A percentile compares a stretch with the other conserved stretches of the same genome.
Evolutionary conservation across 2,329 filamentous ascomycete genomes (phyloP).

Genomic region (Verticillium dahliae): DNA sequence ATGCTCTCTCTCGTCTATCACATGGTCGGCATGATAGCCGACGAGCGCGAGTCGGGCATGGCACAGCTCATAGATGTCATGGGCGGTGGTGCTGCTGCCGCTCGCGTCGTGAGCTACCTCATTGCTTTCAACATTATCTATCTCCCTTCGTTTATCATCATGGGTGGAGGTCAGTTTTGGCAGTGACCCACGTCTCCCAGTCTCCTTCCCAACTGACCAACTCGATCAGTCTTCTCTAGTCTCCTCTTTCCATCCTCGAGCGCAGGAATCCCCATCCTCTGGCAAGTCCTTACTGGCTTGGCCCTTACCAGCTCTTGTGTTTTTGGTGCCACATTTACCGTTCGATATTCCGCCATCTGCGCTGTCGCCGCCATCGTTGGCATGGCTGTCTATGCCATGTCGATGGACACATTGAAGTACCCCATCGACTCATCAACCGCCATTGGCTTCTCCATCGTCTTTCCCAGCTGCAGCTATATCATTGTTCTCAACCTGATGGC

Average conservation of each 20-base stretch:
- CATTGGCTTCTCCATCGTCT: slow-evolving; percentile 14
- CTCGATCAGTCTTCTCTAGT: slow-evolving; percentile 31
- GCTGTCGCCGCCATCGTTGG: slow-evolving; percentile 14
- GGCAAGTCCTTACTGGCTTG: slow-evolving; percentile 37
- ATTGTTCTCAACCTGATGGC: slow-evolving; percentile 18
- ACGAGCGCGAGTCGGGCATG: slow-evolving; percentile 64
- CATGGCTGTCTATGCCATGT: slow-evolving; percentile 9
- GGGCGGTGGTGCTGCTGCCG: slow-evolving; percentile 37
- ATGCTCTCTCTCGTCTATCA: slow-evolving; percentile 64
- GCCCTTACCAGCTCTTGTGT: slow-evolving; percentile 56
- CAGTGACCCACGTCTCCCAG: too few species aligned
- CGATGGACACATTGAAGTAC: neutral
- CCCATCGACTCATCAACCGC: slow-evolving; percentile 4
- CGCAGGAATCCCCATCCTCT: slow-evolving; percentile 18
- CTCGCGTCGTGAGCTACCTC: slow-evolving; percentile 55
- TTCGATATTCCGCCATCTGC: slow-evolving; percentile 13
- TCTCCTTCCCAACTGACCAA: too few species aligned
- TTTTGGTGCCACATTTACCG: slow-evolving; percentile 28
- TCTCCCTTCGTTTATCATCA: slow-evolving; percentile 18
- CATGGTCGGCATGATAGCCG: slow-evolving; percentile 61
- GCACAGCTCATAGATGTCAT: slow-evolving; percentile 70
- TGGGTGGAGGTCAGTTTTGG: slow-evolving; percentile 15
- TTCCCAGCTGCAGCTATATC: slow-evolving; percentile 20
- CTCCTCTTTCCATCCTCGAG: slow-evolving; percentile 10
- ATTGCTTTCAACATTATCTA: slow-evolving; percentile 57